Conservation (phyloP, 176 grass and related monocot species). For the Phragmites australis region DNA sequence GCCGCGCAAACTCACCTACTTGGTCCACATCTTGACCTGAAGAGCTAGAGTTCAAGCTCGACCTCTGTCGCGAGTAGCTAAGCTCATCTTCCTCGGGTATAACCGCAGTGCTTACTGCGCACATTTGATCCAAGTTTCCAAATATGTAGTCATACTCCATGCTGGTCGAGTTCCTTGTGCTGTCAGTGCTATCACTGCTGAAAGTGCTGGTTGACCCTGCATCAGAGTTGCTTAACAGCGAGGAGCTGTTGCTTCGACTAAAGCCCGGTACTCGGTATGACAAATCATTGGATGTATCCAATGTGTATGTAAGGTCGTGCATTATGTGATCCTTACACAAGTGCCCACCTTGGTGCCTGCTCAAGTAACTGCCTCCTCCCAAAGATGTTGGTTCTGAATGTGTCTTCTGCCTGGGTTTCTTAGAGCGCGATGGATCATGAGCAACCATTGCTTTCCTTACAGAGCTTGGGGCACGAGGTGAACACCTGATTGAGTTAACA, state of each 20-base stretch:
- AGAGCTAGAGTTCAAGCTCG: slow-evolving; percentile 45
- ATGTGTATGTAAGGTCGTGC: slow-evolving; percentile 11
- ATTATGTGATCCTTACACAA: slow-evolving; percentile 2
- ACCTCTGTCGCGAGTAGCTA: slow-evolving; percentile 31
- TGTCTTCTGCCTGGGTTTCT: slow-evolving; percentile 23
- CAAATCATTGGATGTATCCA: slow-evolving; percentile 11
- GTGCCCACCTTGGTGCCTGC: slow-evolving; percentile 33
- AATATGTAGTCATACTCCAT: slow-evolving; percentile 56
- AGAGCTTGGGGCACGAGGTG: slow-evolving; percentile 69
- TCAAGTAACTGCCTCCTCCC: slow-evolving; percentile 22
- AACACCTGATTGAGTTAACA: slow-evolving; percentile 58
- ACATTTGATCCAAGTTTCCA: slow-evolving; percentile 41
- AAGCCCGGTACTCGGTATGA: neutral
- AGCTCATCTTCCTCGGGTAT: slow-evolving; percentile 36
- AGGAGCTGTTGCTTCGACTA: slow-evolving; percentile 56
- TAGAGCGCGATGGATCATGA: slow-evolving; percentile 30
- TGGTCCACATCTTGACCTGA: slow-evolving; percentile 35
- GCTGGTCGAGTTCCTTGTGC: slow-evolving; percentile 50
- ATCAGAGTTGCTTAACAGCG: slow-evolving; percentile 69
- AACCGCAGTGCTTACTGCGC: slow-evolving; percentile 20
- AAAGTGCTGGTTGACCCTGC: slow-evolving; percentile 55
- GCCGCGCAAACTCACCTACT: neutral
- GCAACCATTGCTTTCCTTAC: slow-evolving; percentile 45
- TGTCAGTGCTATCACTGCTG: slow-evolving; percentile 54
- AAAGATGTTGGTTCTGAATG: neutral